Conservation (phyloP, 2,329 filamentous ascomycete species). For the Metarhizium sp. region DNA sequence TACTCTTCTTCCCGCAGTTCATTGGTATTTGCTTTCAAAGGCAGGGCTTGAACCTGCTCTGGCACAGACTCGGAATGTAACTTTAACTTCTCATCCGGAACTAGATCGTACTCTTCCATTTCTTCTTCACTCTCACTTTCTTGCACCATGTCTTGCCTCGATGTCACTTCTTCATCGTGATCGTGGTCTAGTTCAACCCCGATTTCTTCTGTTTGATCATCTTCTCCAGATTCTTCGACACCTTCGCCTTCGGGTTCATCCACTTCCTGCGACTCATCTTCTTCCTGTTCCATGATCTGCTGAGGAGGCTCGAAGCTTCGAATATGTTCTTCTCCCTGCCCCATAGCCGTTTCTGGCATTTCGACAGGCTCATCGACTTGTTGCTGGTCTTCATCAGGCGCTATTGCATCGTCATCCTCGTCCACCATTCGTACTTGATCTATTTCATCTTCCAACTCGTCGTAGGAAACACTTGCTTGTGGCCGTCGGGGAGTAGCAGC, state of each 20-base stretch:
- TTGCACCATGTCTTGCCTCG: background rate
- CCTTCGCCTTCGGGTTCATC: background rate
- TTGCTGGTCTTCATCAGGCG: background rate
- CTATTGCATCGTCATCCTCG: background rate
- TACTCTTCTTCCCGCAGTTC: constrained; percentile 5
- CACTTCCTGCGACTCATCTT: background rate
- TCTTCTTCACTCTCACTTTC: constrained; percentile 4
- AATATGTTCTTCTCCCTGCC: background rate
- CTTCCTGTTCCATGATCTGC: background rate
- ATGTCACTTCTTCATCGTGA: background rate
- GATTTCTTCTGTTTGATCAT: background rate
- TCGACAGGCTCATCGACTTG: background rate
- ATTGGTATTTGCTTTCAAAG: background rate
- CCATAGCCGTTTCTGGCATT: background rate
- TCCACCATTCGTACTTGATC: background rate
- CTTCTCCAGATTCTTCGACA: background rate
- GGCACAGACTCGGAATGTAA: background rate
- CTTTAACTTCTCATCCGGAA: background rate
- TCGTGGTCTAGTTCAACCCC: background rate
- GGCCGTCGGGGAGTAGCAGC: constrained; percentile 35
- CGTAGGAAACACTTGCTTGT: background rate
- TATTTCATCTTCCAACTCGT: constrained; percentile 7
- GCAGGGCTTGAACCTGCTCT: background rate
- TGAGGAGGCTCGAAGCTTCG: background rate
- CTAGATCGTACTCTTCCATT: constrained; percentile 2